Percentiles rank a stretch among this genome's conserved stretches.
Conservation (phyloP, 805 yeast species). For the Jamesozyma piceae region DNA sequence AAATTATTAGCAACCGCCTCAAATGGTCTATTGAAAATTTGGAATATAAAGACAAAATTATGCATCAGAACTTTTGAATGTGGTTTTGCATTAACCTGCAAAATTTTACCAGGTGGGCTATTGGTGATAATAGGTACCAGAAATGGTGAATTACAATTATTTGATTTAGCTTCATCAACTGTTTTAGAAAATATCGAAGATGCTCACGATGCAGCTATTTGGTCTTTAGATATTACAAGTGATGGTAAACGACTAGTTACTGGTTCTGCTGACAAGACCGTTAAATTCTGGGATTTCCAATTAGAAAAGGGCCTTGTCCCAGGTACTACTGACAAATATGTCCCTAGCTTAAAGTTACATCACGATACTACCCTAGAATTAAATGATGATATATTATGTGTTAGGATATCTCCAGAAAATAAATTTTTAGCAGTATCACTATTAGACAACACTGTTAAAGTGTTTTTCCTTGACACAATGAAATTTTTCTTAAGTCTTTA, state of each 20-base stretch:
- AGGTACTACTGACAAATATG: constrained; percentile 46
- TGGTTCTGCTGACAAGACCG: constrained; percentile 87
- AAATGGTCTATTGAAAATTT: constrained; percentile 77
- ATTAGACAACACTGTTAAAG: constrained; percentile 91
- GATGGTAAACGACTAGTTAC: constrained; percentile 82
- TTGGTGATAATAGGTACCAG: constrained; percentile 82
- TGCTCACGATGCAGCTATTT: constrained; percentile 77
- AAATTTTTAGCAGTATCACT: constrained; percentile 74
- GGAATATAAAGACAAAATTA: constrained; percentile 67
- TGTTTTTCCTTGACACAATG: constrained; percentile 76
- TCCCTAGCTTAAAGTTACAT: constrained; percentile 48
- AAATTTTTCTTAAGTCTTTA: constrained; percentile 83
- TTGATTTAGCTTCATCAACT: constrained; percentile 78
- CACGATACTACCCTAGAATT: constrained; percentile 80
- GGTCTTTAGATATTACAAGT: constrained; percentile 80
- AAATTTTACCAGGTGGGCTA: constrained; percentile 86
- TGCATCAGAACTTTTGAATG: constrained; percentile 83
- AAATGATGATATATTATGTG: constrained; percentile 73
- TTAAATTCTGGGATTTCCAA: constrained; percentile 81
- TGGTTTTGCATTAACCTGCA: constrained; percentile 74
- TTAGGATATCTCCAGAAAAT: constrained; percentile 71
- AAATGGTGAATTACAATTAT: constrained; percentile 72
- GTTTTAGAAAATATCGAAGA: constrained; percentile 57
- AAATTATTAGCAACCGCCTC: constrained; percentile 81
- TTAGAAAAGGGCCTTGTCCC: constrained; percentile 60